Percentiles rank a stretch among this genome's conserved stretches.
These are phyloP conservation scores for Silene vulgaris DNA, from an alignment of 179 eudicot species.

Conservation along the genomic window DNA sequence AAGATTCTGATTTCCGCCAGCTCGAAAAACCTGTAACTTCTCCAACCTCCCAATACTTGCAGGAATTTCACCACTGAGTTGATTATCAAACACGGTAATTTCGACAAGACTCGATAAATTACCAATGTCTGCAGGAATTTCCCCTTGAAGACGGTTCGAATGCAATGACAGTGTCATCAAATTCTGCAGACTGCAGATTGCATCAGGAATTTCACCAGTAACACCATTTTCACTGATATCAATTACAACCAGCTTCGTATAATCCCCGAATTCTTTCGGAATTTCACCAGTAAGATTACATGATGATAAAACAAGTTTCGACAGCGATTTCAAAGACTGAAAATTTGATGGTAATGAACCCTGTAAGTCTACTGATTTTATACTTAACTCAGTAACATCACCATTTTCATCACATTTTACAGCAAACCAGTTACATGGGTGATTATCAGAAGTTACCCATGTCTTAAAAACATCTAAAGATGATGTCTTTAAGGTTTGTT, in stretches of 20 bases:
- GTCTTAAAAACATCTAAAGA: constrained; percentile 33
- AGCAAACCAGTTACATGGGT: constrained; percentile 70
- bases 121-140: constrained; percentile 59
- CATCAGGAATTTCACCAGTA: constrained; percentile 60
- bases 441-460: constrained; percentile 47
- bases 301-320: constrained; percentile 45
- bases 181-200: constrained; percentile 47
- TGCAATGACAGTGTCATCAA: constrained; percentile 47
- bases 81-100: constrained; percentile 58
- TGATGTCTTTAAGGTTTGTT: constrained; percentile 47
- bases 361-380: constrained; percentile 47
- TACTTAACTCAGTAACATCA: constrained; percentile 39
- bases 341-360: constrained; percentile 64
- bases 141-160: constrained; percentile 51
- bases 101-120: constrained; percentile 43
- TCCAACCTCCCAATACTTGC: constrained; percentile 47
- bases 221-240: constrained; percentile 63
- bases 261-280: constrained; percentile 62
- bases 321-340: constrained; percentile 41
- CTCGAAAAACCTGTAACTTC: constrained; percentile 53
- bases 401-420: constrained; percentile 42
- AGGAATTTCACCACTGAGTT: constrained; percentile 64
- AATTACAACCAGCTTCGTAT: constrained; percentile 36
- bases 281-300: constrained; percentile 64
- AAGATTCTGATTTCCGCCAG: constrained; percentile 79